Base-by-base conservation (phyloP, 495 filamentous ascomycete species). In the Aspergillus hancockii region DNA sequence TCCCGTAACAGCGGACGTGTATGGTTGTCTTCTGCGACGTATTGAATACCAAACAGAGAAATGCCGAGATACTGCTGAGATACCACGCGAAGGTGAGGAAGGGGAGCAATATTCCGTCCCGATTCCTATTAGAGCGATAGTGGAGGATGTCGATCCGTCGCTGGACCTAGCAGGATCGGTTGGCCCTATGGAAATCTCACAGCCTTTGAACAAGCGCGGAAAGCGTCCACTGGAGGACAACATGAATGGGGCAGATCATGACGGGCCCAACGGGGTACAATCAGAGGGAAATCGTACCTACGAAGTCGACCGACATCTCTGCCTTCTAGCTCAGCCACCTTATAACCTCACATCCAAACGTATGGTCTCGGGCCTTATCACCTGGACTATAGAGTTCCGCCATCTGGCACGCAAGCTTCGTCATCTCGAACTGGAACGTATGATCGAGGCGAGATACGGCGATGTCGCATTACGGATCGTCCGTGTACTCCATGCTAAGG, bases 311-410 rank as follows among this genome's bases (percentile, higher is more conserved):
- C 84, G 88, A 53, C 94, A 98, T 63, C 84, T 98, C 16, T 71
- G 83, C 22, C 76, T 95, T 16, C 84, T 99, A 9, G 74, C 85
- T 1, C 85, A 91, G 63, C 85, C 91, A 57, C 85, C 84, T 0
- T 83, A 85, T 62, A 75, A 80, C 18, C 92, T 97, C 16, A 70
- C 68, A 21, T 70, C 68, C 1, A 83, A 79, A 16, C 85, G 68
- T 32, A 49, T 71, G 12, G 73, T 67, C 23, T 68, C 70, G 21
- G 87, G 88, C 21, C 70, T 79, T n/a, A 80, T 85, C 12, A 84
- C 88, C 65, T 98, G 91, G 90, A 87, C 82, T 12, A 78, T 98
- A 21, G 83, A 92, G 63, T 97, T 92, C 65, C 81, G 81, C 22
- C 80, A 81, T 4, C 76, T 98, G 0, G 80, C 88, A 28, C 80